Conservation (phyloP, 306 rosid genomes). For the Fagus sylvatica region DNA sequence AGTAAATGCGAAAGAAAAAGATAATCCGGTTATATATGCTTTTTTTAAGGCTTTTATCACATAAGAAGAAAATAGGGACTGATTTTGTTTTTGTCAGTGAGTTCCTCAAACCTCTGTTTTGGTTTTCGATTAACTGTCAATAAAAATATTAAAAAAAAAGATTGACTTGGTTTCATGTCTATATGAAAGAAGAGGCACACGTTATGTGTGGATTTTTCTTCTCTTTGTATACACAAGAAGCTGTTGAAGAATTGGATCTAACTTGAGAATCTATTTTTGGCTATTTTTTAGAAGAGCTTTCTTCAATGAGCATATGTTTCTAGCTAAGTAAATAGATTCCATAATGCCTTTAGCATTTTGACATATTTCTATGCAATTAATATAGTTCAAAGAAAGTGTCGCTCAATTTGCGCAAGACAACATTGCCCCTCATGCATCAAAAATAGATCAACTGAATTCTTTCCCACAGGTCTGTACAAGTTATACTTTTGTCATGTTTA, state of each 20-base stretch:
- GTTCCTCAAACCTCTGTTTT: no score
- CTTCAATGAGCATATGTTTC: neutral
- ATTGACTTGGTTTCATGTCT: no score
- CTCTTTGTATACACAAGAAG: neutral
- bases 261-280: neutral
- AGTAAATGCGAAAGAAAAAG: no score
- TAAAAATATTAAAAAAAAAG: no score
- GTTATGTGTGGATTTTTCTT: neutral
- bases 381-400: conserved; percentile 91
- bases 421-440: conserved; percentile 86
- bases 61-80: no score
- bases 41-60: no score
- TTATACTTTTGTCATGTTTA: conserved; percentile 9
- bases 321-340: neutral
- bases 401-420: conserved; percentile 74
- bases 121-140: no score
- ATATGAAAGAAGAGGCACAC: neutral
- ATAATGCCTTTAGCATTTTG: conserved; percentile 8
- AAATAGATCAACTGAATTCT: conserved; percentile 75
- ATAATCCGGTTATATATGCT: no score
- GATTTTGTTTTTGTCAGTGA: no score
- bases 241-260: neutral
- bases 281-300: neutral
- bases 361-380: conserved; percentile 15
- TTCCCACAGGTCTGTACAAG: conserved; percentile 56